A percentile compares a stretch with the other conserved stretches of the same genome.
Evolutionary conservation across 2,329 filamentous ascomycete genomes (phyloP).

Genomic region (Zymoseptoria ardabiliae): DNA sequence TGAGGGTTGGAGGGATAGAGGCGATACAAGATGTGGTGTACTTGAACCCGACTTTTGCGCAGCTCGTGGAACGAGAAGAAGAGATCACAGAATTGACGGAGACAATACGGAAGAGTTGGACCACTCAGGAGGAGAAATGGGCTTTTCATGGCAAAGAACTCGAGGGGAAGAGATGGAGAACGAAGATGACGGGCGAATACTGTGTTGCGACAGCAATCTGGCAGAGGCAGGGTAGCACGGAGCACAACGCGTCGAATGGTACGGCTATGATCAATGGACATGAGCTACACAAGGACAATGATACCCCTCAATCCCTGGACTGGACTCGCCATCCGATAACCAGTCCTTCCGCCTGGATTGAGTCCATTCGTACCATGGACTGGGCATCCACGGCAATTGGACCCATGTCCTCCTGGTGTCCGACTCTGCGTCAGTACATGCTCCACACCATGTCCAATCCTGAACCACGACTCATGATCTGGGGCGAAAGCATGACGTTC

Average conservation of each 20-base stretch:
- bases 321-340: conserved; percentile 23
- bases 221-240: not conserved
- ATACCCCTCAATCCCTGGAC: conserved; percentile 13
- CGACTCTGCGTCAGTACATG: conserved; percentile 18
- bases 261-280: not conserved
- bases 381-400: conserved; percentile 26
- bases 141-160: conserved; percentile 9
- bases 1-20: not conserved
- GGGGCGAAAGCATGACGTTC: conserved; percentile 28
- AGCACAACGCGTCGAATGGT: not conserved
- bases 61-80: not conserved
- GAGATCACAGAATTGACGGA: conserved; percentile 7
- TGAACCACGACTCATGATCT: conserved; percentile 24
- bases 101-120: conserved; percentile 3
- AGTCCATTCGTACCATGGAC: conserved; percentile 22
- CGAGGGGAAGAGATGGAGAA: conserved; percentile 12
- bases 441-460: conserved; percentile 26
- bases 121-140: not conserved
- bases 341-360: conserved; percentile 18
- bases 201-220: not conserved
- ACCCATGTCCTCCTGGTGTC: conserved; percentile 23
- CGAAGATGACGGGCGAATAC: not conserved
- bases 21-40: conserved; percentile 4
- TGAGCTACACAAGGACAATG: not conserved
- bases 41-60: conserved; percentile 12